A percentile compares a stretch with the other conserved stretches of the same genome.
Conservation (phyloP, 495 filamentous ascomycete genomes). For the Letharia lupina region DNA sequence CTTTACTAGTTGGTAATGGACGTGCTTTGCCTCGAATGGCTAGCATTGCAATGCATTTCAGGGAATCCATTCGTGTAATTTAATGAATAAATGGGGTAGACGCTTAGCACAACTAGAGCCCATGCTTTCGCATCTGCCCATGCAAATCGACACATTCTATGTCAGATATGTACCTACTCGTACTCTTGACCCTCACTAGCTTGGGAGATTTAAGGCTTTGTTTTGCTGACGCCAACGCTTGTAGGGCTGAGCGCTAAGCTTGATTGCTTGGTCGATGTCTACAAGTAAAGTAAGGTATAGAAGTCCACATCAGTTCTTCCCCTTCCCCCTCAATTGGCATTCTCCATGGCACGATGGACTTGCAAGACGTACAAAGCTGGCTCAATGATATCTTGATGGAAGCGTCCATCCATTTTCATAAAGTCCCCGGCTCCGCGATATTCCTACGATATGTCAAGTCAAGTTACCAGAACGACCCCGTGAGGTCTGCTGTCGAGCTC, state of each 20-base stretch:
- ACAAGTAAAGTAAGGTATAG: neutral
- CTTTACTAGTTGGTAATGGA: constrained; percentile 14
- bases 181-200: neutral
- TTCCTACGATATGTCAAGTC: constrained; percentile 89
- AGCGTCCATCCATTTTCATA: constrained; percentile 67
- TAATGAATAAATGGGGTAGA: constrained; percentile 13
- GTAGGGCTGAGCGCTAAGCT: constrained; percentile 11
- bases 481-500: constrained; percentile 87
- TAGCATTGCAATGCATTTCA: constrained; percentile 14
- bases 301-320: no score
- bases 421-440: constrained; percentile 87
- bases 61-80: constrained; percentile 1
- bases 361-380: constrained; percentile 68
- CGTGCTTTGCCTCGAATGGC: constrained; percentile 14
- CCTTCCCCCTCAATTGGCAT: neutral
- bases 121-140: constrained; percentile 1
- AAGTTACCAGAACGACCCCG: constrained; percentile 94
- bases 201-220: neutral
- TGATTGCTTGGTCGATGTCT: neutral
- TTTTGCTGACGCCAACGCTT: neutral
- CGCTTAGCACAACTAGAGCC: constrained; percentile 14
- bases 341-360: constrained; percentile 52
- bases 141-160: neutral
- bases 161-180: neutral
- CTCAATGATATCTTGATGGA: constrained; percentile 57